Base-by-base conservation (phyloP, 345 rosid genomes). In the Pistacia integerrima region DNA sequence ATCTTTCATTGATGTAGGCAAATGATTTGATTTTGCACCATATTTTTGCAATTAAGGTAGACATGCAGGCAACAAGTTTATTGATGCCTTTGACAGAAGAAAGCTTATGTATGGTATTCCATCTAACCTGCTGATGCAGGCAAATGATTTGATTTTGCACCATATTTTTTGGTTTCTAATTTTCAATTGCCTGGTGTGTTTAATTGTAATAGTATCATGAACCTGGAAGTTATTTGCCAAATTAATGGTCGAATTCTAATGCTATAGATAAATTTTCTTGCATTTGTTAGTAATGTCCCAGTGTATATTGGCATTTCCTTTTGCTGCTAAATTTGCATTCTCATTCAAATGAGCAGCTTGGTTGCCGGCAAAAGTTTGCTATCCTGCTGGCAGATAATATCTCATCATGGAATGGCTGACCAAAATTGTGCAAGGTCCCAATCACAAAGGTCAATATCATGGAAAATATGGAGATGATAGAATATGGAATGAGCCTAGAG, bases 361-460 rank as follows among this genome's bases (percentile, higher is more conserved):
- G 81, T 38, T 84, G 79, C 83, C 83, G 90, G 87, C 63, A 63
- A 59, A 76, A 75, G 77, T 67, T 76, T 80, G 33, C 82, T 67
- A 71, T 69, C 70, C 69, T 62, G 70, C 52, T 58, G 69, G 63
- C 33, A 46, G 48, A 58, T 70, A 76, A 60, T 73, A 71, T 77
- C 12, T n/a, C 76, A 62, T 25, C 67, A 94, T 96, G 99, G 95
- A 89, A 64, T 96, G 99, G 99, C 86, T 89, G 75, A 92, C 86
- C 73, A 90, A 92, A 76, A 80, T 92, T 82, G 77, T 96, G 44
- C 87, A 89, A 57, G 97, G 95, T 58, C 88, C 97, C 70, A 84
- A 88, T 72, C 70, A 81, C 79, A 89, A 78, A 33, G 88, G 89
- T 52, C 90, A 84, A 38, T 78, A 79, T 82, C 87, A 86, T 52